Evolutionary conservation across 305 asterid species (phyloP).

Genomic region (Fraxinus platypoda): DNA sequence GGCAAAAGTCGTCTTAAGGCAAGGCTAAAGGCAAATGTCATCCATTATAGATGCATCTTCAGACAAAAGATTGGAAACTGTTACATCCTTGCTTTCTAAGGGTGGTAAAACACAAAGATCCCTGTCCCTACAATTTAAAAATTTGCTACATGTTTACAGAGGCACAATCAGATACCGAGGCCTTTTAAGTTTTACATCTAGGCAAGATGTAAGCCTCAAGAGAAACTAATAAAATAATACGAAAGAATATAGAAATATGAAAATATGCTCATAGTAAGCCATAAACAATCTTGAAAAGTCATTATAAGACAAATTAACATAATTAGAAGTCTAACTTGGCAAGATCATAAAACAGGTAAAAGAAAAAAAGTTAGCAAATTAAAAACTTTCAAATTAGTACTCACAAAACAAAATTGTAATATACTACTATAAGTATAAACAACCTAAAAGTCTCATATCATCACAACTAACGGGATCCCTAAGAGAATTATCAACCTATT

Average conservation of each 20-base stretch:
- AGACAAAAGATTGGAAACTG: background rate
- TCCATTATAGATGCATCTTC: background rate
- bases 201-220: background rate
- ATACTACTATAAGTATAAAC: background rate
- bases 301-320: background rate
- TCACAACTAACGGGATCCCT: background rate
- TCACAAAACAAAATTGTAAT: background rate
- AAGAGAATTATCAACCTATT: background rate
- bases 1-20: background rate
- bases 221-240: background rate
- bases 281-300: background rate
- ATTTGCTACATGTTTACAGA: background rate
- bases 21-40: background rate
- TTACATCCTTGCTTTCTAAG: background rate
- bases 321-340: background rate
- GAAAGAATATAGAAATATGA: background rate
- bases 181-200: background rate
- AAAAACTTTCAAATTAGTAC: background rate
- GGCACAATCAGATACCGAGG: background rate
- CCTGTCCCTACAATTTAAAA: background rate
- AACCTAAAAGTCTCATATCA: background rate
- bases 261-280: background rate
- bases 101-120: background rate
- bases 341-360: background rate
- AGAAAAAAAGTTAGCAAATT: background rate